Base-by-base conservation (phyloP, 305 asterid species). In the Withania somnifera region DNA sequence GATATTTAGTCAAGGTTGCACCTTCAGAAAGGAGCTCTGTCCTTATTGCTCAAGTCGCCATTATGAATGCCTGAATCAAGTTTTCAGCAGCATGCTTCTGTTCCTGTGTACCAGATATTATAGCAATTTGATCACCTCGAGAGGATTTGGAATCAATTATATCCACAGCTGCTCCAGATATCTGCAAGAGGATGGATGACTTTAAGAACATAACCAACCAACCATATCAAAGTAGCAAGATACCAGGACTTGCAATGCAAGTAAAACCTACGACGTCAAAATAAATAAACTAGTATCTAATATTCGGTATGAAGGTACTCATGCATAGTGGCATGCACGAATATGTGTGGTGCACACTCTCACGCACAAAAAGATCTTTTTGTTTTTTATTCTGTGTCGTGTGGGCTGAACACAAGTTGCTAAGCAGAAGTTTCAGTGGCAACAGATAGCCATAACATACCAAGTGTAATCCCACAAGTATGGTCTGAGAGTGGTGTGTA, bases 21-120 rank as follows among this genome's bases (percentile, higher is more conserved):
- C 58, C 82, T 78, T 82, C 78, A 51, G 56, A 80, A 63, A 75
- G 28, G 60, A 47, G 76, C 42, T 32, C 32, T 63, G 34, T 84
- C 82, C 22, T 54, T 79, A 85, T 67, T 40, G 57, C 45, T 86
- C 89, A 94, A 69, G 98, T 90, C 86, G 98, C 87, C 97, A 94
- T 91, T 80, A 94, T 94, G 88, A 94, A 94, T 78, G 98, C 98
- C 91, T 90, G 97, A 84, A 94, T 91, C 92, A 94, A 86, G 91
- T 92, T 94, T 89, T 94, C 97, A 84, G 98, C 98, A 58, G 97
- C 86, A 63, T 91, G 97, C 91, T 95, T 93, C 91, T 95, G 94
- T 66, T 94, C 99, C 54, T 89, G 30, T 80, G 97, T 92, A 78
- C 99, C 99, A 34, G 97, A 89, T 84, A 95, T 90, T 77, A 93